Percentiles rank a stretch among this genome's conserved stretches.
These are phyloP conservation scores for Colletotrichum costaricense DNA, from an alignment of 2,329 filamentous ascomycete genomes.

Conservation along the genomic window DNA sequence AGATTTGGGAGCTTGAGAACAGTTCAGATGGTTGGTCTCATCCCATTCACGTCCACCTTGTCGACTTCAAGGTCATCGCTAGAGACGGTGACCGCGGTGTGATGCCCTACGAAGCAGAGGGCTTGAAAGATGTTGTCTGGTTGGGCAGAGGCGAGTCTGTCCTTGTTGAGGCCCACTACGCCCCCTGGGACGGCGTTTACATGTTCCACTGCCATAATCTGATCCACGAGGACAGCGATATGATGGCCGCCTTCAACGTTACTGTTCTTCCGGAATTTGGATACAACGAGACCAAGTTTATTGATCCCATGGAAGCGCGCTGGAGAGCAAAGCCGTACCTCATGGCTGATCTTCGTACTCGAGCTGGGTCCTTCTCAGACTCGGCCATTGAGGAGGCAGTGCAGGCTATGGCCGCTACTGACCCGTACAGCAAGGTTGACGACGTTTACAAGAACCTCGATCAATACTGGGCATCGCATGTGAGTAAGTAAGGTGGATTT, in stretches of 20 bases:
- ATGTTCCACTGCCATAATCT: constrained; percentile 47
- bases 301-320: constrained; percentile 24
- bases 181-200: constrained; percentile 4
- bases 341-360: constrained; percentile 20
- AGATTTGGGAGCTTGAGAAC: constrained; percentile 64
- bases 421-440: constrained; percentile 12
- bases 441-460: constrained; percentile 9
- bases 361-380: constrained; percentile 15
- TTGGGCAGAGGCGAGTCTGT: constrained; percentile 62
- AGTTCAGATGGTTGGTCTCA: constrained; percentile 61
- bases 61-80: constrained; percentile 65
- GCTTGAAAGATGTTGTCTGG: constrained; percentile 69
- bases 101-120: constrained; percentile 63
- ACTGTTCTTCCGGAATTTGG: constrained; percentile 47
- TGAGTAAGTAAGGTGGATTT: not conserved
- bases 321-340: constrained; percentile 11
- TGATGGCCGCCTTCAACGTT: constrained; percentile 61
- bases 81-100: constrained; percentile 57
- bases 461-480: constrained; percentile 11
- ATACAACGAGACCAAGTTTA: constrained; percentile 24
- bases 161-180: constrained; percentile 40
- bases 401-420: constrained; percentile 9
- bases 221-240: constrained; percentile 57
- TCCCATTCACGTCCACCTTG: constrained; percentile 67
- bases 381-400: not conserved